phyloP scores from a whole-genome alignment of 768 basidiomycete species.

The Pulveroboletus sp. region DNA sequence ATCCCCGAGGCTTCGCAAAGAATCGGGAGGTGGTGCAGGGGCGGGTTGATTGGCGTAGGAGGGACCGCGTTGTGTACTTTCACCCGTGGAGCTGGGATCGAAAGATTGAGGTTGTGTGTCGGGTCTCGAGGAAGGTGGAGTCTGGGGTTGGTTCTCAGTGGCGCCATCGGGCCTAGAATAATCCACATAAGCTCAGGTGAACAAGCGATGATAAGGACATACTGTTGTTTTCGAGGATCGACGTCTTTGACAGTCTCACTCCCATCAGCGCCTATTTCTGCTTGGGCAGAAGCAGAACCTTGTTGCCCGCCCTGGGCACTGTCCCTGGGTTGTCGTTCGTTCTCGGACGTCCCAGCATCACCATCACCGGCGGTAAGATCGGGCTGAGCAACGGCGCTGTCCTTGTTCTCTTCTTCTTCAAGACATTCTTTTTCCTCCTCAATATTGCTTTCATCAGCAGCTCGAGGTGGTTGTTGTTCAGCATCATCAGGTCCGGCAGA shows the following conservation, averaged over 20 bases:
- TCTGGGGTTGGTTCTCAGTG: conserved; percentile 7
- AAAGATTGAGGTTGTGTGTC: conserved; percentile 10
- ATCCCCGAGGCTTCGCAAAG: conserved; percentile 80
- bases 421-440: conserved; percentile 27
- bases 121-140: conserved; percentile 1
- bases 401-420: conserved; percentile 27
- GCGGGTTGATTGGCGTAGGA: conserved; percentile 39
- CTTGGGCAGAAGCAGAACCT: conserved; percentile 14
- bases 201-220: conserved; percentile 3
- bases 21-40: conserved; percentile 41
- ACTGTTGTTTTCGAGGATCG: conserved; percentile 11
- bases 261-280: conserved; percentile 9
- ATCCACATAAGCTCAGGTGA: neutral
- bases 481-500: conserved; percentile 24
- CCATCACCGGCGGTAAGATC: conserved; percentile 33
- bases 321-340: conserved; percentile 18
- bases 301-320: conserved; percentile 20
- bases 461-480: conserved; percentile 16
- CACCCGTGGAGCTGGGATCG: conserved; percentile 34
- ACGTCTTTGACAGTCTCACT: conserved; percentile 27
- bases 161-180: conserved; percentile 11
- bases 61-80: conserved; percentile 46
- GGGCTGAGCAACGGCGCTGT: conserved; percentile 32
- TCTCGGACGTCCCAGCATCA: conserved; percentile 16
- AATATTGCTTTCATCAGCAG: conserved; percentile 14